These are phyloP conservation scores for Colletotrichum sp. DNA, from an alignment of 2,329 filamentous ascomycete genomes.

Conservation along the genomic window DNA sequence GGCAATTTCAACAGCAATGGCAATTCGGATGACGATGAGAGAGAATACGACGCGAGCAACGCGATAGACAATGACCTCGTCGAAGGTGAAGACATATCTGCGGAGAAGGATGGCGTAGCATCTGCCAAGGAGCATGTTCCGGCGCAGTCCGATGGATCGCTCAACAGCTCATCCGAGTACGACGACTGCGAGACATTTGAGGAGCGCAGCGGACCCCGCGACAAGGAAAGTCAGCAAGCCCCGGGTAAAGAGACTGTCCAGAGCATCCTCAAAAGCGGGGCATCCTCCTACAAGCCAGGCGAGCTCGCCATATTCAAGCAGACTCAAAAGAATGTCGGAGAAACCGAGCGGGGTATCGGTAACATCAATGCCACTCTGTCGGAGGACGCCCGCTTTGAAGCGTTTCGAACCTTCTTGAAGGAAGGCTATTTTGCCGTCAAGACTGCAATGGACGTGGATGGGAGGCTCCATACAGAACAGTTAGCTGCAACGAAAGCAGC, in stretches of 20 bases:
- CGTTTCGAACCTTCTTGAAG: background rate
- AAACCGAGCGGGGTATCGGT: accelerated
- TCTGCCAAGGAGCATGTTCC: background rate
- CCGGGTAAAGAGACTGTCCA: background rate
- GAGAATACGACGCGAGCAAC: background rate
- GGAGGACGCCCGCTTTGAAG: background rate
- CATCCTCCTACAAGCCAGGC: background rate
- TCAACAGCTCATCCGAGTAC: background rate
- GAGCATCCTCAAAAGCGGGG: background rate
- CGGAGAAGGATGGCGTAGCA: background rate
- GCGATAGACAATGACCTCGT: background rate
- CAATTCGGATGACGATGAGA: background rate
- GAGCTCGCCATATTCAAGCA: background rate
- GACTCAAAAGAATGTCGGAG: background rate
- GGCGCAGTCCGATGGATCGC: background rate
- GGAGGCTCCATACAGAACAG: background rate
- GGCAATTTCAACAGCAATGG: background rate
- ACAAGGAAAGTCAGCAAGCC: background rate
- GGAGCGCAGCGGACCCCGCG: background rate
- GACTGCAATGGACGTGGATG: background rate
- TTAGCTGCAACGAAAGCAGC: background rate
- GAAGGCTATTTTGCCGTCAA: background rate
- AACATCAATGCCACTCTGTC: background rate
- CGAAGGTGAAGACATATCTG: background rate
- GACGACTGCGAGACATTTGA: background rate